Evolutionary conservation across 306 rosid genomes (phyloP), one percentile per base, ranked within the genome.

Genomic region (Potentilla sterilis): DNA sequence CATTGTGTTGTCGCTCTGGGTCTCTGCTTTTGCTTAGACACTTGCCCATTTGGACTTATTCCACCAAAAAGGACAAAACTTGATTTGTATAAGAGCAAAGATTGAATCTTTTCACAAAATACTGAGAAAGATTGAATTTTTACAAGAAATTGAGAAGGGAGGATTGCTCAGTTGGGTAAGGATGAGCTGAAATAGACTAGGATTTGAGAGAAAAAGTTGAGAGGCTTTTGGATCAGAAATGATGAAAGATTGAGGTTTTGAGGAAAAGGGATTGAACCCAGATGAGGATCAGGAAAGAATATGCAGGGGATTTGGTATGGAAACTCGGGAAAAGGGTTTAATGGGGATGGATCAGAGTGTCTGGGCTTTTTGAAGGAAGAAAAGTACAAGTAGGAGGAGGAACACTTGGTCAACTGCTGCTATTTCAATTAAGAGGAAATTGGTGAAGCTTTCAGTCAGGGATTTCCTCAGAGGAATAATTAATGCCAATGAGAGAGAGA

Each of bases 1-100:
- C 90, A 75, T 79, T 82, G 43, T 81, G 64, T 9, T 69, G 81
- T 19, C 70, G 72, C 46, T 57, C 77, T 75, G 88, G 69, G 38
- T 74, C 75, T 75, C 55, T 85, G 66, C 80, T 80, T 83, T 78
- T 87, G 87, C 91, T 86, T 6, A 84, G 10, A 82, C 96, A 93
- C 47, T 72, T 4, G 52, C 98, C 98, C 98, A 93, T 93, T 22
- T 78, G 46, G 46, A 21, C 38, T 41, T 21, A 52, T 6, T 48
- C 59, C 7, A 52, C 7, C 41, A 4, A 18, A 14, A 14, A 69
- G 18, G 68, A 67, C 74, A 15, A 51, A 16, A 54, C 28, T 3
- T 12, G 32, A 54, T 54, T 7, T 2, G 22, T 57, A 71, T 73
- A 4, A 46, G 43, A 69, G 22, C 35, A 54, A 67, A 35, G 59